These are phyloP conservation scores for Curvularia verruculosa DNA, from an alignment of 2,329 filamentous ascomycete genomes.

Conservation along the genomic window DNA sequence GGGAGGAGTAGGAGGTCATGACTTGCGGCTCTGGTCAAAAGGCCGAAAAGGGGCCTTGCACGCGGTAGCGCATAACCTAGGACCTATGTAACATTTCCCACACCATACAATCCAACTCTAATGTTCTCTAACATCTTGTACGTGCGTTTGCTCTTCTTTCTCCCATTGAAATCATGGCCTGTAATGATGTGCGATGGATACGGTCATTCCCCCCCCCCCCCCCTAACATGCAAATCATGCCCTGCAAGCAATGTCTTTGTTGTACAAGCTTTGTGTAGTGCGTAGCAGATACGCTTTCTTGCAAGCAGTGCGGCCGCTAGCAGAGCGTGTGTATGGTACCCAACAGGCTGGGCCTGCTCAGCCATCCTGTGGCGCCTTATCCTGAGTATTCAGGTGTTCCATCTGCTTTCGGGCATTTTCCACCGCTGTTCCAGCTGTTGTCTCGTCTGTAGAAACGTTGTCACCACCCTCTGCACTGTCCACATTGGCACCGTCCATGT, in stretches of 20 bases:
- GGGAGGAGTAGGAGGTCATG: conserved; percentile 3
- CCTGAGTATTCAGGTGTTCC: conserved; percentile 37
- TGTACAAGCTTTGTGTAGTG: conserved; percentile 11
- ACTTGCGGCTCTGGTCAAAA: conserved; percentile 4
- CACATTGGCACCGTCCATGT: conserved; percentile 22
- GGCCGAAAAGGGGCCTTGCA: conserved; percentile 3
- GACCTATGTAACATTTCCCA: conserved; percentile 10
- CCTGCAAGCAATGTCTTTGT: conserved; percentile 26
- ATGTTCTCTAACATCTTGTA: background rate
- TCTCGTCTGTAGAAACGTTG: conserved; percentile 13
- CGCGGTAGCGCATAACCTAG: conserved; percentile 7
- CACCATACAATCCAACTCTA: conserved; percentile 1
- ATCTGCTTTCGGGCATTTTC: conserved; percentile 43
- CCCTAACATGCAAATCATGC: conserved; percentile 15
- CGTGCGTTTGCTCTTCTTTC: background rate
- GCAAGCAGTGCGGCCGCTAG: conserved; percentile 24
- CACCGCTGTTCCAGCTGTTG: conserved; percentile 23
- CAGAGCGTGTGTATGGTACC: conserved; percentile 31
- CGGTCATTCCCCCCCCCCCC: too few species aligned
- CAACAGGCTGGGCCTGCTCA: conserved; percentile 28
- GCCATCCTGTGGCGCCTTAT: conserved; percentile 28
- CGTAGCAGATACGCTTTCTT: conserved; percentile 20
- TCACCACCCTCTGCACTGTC: conserved; percentile 16
- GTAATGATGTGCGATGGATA: background rate
- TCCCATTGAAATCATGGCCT: background rate